Percentiles rank a stretch among this genome's conserved stretches.
Evolutionary conservation across 116 monocot genomes (phyloP).

Genomic region (Thalassia testudinum): DNA sequence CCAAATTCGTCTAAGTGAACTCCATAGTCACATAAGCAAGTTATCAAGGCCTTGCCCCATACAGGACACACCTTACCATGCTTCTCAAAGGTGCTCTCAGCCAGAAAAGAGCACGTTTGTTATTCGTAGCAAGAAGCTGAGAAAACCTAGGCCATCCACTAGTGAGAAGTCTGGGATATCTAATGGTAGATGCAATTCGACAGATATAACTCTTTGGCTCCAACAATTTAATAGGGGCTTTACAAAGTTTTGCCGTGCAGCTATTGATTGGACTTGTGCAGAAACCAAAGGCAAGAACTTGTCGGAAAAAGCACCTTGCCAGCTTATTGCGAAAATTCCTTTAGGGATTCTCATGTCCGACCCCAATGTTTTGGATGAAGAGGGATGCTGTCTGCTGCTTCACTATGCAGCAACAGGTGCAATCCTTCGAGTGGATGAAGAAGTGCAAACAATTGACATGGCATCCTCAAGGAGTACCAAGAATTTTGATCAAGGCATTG

Average conservation of each 20-base stretch:
- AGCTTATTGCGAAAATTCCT: slow-evolving; percentile 29
- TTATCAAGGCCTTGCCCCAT: slow-evolving; percentile 23
- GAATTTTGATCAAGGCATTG: neutral
- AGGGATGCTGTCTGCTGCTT: slow-evolving; percentile 35
- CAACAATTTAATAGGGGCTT: slow-evolving; percentile 25
- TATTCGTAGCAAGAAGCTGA: slow-evolving; percentile 31
- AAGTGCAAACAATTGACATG: slow-evolving; percentile 6
- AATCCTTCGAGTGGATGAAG: slow-evolving; percentile 12
- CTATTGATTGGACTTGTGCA: neutral
- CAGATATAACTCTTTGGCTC: slow-evolving; percentile 23
- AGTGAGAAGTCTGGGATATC: slow-evolving; percentile 9
- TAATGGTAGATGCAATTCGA: slow-evolving; percentile 1
- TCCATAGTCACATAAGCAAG: slow-evolving; percentile 22
- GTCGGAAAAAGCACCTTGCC: slow-evolving; percentile 2
- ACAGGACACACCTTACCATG: slow-evolving; percentile 3
- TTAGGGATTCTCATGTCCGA: slow-evolving; percentile 42
- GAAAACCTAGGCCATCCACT: slow-evolving; percentile 14
- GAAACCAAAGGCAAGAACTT: slow-evolving; percentile 3
- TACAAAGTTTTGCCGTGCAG: slow-evolving; percentile 12
- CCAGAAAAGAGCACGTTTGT: neutral
- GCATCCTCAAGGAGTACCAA: neutral
- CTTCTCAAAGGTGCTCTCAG: slow-evolving; percentile 1
- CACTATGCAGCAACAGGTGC: slow-evolving; percentile 58
- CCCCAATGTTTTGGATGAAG: slow-evolving; percentile 19
- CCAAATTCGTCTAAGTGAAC: slow-evolving; percentile 7